Percentiles rank a stretch among this genome's conserved stretches.
Evolutionary conservation across 2,329 filamentous ascomycete species (phyloP).

Genomic region (Aurifilum marmelostoma): DNA sequence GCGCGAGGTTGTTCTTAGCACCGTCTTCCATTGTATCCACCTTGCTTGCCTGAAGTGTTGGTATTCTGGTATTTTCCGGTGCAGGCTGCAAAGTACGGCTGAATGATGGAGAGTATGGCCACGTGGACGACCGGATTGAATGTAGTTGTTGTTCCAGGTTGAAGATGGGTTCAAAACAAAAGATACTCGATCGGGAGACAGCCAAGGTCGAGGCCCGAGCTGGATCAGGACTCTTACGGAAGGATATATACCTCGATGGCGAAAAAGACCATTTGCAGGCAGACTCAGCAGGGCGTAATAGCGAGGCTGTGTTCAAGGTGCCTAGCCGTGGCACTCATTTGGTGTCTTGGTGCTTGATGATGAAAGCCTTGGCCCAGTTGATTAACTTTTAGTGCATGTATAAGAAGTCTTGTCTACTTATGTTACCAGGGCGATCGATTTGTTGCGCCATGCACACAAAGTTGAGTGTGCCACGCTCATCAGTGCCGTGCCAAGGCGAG

Average conservation of each 20-base stretch:
- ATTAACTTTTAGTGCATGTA: slow-evolving; percentile 12
- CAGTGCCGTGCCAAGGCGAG: neutral
- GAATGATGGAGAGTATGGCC: neutral
- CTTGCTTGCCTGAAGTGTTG: no score
- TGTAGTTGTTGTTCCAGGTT: neutral
- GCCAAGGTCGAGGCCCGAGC: neutral
- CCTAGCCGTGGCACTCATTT: slow-evolving; percentile 19
- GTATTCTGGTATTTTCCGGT: neutral
- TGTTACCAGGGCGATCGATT: neutral
- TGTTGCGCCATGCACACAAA: slow-evolving; percentile 16
- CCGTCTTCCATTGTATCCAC: slow-evolving; percentile 12
- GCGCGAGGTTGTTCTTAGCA: slow-evolving; percentile 14
- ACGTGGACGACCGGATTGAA: neutral
- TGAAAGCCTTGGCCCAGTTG: slow-evolving; percentile 5
- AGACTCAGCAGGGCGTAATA: neutral
- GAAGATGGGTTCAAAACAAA: no score
- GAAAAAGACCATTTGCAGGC: neutral
- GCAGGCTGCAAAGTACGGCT: neutral
- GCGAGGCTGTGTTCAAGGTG: slow-evolving; percentile 22
- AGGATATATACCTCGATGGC: neutral
- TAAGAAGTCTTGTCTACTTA: slow-evolving; percentile 4
- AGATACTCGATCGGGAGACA: neutral
- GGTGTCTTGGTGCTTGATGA: slow-evolving; percentile 14
- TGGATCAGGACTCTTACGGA: neutral
- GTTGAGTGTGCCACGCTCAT: neutral